Evolutionary conservation across 2,329 filamentous ascomycete species (phyloP).

Genomic region (Penicillium freii): DNA sequence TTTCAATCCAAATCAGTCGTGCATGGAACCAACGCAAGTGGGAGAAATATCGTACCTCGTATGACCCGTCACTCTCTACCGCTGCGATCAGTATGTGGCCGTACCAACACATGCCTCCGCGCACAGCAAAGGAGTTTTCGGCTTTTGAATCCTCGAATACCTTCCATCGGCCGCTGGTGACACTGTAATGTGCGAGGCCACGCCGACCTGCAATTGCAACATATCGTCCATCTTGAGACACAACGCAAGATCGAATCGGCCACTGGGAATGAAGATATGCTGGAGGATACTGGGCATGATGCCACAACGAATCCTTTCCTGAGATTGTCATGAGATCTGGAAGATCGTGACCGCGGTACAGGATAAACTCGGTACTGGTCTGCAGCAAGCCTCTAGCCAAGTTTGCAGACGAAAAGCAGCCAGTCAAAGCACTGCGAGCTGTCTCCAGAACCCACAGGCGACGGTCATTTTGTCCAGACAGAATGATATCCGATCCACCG

Average conservation of each 20-base stretch:
- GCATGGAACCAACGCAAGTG: background rate
- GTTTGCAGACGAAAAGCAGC: constrained; percentile 88
- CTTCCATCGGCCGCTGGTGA: constrained; percentile 93
- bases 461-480: constrained; percentile 69
- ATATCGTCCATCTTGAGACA: constrained; percentile 90
- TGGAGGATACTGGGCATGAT: constrained; percentile 80
- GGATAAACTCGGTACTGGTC: constrained; percentile 81
- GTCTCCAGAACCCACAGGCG: constrained; percentile 86
- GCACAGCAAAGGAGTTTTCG: constrained; percentile 87
- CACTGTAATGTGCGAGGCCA: constrained; percentile 91
- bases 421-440: constrained; percentile 87
- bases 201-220: constrained; percentile 92
- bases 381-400: constrained; percentile 85
- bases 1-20: constrained; percentile 33
- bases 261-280: constrained; percentile 87
- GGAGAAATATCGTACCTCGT: constrained; percentile 56
- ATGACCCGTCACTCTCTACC: constrained; percentile 78
- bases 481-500: constrained; percentile 78
- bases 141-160: constrained; percentile 77
- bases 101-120: constrained; percentile 98
- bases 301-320: constrained; percentile 91
- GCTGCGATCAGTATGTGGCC: constrained; percentile 92
- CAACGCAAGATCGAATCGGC: constrained; percentile 83
- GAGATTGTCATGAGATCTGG: constrained; percentile 89
- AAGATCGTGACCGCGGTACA: constrained; percentile 90